phyloP scores from a whole-genome alignment of 345 rosid species.

The Mercurialis annua region DNA sequence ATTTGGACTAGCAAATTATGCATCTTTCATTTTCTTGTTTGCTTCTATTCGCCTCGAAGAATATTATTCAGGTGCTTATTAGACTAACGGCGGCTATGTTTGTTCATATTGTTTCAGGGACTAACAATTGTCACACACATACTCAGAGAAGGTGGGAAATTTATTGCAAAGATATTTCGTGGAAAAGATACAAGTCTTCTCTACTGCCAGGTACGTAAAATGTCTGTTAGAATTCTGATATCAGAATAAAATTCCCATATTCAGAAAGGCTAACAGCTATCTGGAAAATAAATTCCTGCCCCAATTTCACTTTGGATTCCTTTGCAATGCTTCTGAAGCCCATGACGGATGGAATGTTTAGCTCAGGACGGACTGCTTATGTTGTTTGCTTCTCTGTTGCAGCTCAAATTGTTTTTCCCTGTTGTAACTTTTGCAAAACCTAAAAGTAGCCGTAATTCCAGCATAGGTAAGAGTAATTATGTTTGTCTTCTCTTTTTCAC shows the following conservation, averaged over 20 bases:
- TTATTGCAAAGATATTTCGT: constrained; percentile 92
- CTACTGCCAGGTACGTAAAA: constrained; percentile 68
- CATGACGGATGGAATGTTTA: background rate
- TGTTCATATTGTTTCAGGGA: constrained; percentile 44
- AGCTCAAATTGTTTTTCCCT: constrained; percentile 91
- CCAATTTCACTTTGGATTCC: background rate
- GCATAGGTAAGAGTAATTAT: constrained; percentile 71
- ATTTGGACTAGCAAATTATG: background rate
- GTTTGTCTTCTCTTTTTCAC: background rate
- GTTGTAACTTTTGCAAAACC: constrained; percentile 94
- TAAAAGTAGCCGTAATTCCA: constrained; percentile 97
- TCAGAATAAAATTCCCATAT: background rate
- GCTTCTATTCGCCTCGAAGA: background rate
- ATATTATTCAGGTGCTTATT: background rate
- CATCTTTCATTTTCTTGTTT: background rate
- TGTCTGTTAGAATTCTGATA: background rate
- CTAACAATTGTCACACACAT: constrained; percentile 84
- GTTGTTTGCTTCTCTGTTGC: constrained; percentile 29
- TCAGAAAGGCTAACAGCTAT: background rate
- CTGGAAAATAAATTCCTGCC: background rate
- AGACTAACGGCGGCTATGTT: background rate
- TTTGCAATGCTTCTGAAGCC: background rate
- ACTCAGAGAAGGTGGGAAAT: constrained; percentile 87
- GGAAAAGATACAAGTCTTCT: constrained; percentile 98
- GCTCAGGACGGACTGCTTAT: background rate